phyloP scores from a whole-genome alignment of 2,329 filamentous ascomycete genomes.

The Monosporascus sp. region DNA sequence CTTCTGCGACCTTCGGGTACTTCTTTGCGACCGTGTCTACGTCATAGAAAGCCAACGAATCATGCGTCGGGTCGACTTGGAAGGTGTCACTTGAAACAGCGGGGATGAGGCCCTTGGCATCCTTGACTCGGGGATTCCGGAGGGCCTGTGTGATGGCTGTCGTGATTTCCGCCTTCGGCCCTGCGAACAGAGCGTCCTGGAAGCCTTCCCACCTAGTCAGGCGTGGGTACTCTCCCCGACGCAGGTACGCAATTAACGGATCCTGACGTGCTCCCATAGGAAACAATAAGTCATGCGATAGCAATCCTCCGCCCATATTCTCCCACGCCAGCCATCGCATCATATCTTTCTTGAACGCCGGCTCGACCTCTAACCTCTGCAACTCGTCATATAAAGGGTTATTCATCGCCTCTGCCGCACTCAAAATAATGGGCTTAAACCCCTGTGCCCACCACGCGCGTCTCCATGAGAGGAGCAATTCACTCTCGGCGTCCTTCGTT shows the following conservation, averaged over 20 bases:
- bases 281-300: conserved; percentile 73
- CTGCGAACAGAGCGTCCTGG: conserved; percentile 67
- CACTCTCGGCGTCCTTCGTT: conserved; percentile 67
- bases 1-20: conserved; percentile 64
- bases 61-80: conserved; percentile 57
- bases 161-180: conserved; percentile 59
- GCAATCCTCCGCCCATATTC: conserved; percentile 77
- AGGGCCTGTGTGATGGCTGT: conserved; percentile 58
- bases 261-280: conserved; percentile 80
- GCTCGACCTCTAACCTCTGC: conserved; percentile 56
- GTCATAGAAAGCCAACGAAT: conserved; percentile 74
- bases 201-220: conserved; percentile 71
- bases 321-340: conserved; percentile 91
- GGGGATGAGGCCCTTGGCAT: conserved; percentile 58
- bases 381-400: conserved; percentile 74
- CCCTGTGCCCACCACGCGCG: conserved; percentile 94
- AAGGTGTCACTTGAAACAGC: conserved; percentile 57
- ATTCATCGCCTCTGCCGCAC: conserved; percentile 72
- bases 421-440: conserved; percentile 78
- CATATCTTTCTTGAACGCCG: conserved; percentile 61
- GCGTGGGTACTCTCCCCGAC: conserved; percentile 67
- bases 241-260: conserved; percentile 63
- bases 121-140: conserved; percentile 47
- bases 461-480: conserved; percentile 80
- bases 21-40: conserved; percentile 53